Evolutionary conservation across 2,329 filamentous ascomycete species (phyloP).

Genomic region (Rutstroemia sp.): DNA sequence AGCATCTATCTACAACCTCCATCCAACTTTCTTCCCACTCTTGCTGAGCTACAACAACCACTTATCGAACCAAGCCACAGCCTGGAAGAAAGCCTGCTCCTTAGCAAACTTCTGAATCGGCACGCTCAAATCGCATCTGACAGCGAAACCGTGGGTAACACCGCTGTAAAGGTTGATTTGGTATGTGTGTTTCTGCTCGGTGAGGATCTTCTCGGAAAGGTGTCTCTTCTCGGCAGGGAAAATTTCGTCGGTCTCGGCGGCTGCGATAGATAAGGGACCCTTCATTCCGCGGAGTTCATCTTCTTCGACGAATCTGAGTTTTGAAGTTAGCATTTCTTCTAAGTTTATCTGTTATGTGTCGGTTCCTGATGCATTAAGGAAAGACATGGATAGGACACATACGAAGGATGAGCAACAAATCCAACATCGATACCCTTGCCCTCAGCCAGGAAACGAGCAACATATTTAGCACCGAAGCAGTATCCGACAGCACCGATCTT

Average conservation of each 20-base stretch:
- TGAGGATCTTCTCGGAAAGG: slow-evolving; percentile 56
- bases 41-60: slow-evolving; percentile 34
- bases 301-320: slow-evolving; percentile 51
- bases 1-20: not conserved
- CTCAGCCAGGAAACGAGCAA: slow-evolving; percentile 55
- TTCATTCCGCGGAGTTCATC: slow-evolving; percentile 58
- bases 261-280: slow-evolving; percentile 57
- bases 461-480: slow-evolving; percentile 70
- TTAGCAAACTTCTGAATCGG: slow-evolving; percentile 60
- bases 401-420: slow-evolving; percentile 67
- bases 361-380: not conserved
- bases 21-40: not conserved
- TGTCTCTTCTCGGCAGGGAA: slow-evolving; percentile 58
- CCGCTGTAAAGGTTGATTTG: slow-evolving; percentile 72
- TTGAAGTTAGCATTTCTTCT: not conserved
- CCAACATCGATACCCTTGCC: slow-evolving; percentile 59
- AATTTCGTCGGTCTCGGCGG: slow-evolving; percentile 53
- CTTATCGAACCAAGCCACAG: slow-evolving; percentile 68
- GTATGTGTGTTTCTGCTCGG: slow-evolving; percentile 43
- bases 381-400: slow-evolving; percentile 3
- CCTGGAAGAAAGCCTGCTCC: slow-evolving; percentile 75
- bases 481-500: slow-evolving; percentile 62
- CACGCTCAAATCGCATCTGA: slow-evolving; percentile 53
- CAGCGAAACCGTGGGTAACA: slow-evolving; percentile 67
- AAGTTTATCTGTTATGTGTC: not conserved